Evolutionary conservation across 495 filamentous ascomycete genomes (phyloP).

Genomic region (Aspergillus olivimuriae): DNA sequence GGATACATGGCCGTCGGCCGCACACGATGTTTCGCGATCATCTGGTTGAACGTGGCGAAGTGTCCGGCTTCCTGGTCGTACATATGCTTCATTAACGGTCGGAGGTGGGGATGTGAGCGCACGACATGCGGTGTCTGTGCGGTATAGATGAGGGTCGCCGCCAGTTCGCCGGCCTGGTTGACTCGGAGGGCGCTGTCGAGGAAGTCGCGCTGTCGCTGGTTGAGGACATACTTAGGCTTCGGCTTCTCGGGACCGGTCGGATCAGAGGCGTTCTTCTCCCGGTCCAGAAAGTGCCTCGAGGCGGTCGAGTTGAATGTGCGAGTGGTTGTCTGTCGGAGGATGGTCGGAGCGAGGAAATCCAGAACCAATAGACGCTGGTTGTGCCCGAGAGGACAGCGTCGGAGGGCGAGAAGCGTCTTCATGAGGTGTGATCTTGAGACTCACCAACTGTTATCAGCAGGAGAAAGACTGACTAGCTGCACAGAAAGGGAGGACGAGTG

Average conservation of each 20-base stretch:
- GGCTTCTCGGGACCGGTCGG: constrained; percentile 13
- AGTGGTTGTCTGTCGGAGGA: constrained; percentile 12
- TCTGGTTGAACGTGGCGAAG: constrained; percentile 73
- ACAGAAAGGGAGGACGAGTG: too few relatives aligned
- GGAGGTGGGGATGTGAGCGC: constrained; percentile 74
- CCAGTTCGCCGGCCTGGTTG: constrained; percentile 86
- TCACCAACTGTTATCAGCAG: not conserved
- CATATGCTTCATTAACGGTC: constrained; percentile 93
- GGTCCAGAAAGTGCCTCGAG: constrained; percentile 5
- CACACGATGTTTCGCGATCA: constrained; percentile 81
- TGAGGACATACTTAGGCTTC: constrained; percentile 58
- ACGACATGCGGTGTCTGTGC: constrained; percentile 72
- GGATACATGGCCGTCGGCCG: constrained; percentile 94
- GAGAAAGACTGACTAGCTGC: not conserved
- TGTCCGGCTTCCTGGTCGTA: constrained; percentile 92
- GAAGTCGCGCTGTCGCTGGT: constrained; percentile 61
- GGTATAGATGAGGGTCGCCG: constrained; percentile 79
- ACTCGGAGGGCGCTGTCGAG: constrained; percentile 80
- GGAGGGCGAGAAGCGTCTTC: constrained; percentile 12
- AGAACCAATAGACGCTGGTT: constrained; percentile 19
- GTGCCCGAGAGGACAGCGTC: constrained; percentile 6
- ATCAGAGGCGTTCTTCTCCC: not conserved
- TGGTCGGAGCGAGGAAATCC: constrained; percentile 39
- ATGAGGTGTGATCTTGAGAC: too few relatives aligned
- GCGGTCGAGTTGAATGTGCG: constrained; percentile 28